These are phyloP conservation scores for Akanthomyces muscarius DNA, from an alignment of 2,329 filamentous ascomycete species.

Conservation along the genomic window DNA sequence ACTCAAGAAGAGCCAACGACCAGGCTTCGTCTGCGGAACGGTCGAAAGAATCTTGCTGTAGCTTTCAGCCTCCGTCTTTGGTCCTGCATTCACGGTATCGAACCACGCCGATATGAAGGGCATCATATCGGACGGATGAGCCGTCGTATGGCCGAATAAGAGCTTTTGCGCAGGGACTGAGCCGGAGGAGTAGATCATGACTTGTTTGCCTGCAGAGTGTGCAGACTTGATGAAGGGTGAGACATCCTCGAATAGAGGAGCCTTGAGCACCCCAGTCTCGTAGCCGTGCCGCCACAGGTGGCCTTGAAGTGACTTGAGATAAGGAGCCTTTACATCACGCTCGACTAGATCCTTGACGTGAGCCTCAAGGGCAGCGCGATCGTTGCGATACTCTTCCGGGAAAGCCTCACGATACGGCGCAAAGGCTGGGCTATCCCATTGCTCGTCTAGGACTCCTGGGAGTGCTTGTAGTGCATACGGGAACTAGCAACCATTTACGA, in stretches of 20 bases:
- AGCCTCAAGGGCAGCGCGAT: constrained; percentile 55
- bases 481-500: constrained; percentile 49
- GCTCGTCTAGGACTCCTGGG: constrained; percentile 56
- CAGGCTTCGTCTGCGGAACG: constrained; percentile 40
- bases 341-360: constrained; percentile 69
- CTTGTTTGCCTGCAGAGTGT: constrained; percentile 49
- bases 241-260: constrained; percentile 73
- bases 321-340: constrained; percentile 69
- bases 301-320: constrained; percentile 76
- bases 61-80: constrained; percentile 63
- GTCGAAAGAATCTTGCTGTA: constrained; percentile 60
- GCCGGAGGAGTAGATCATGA: constrained; percentile 79
- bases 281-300: constrained; percentile 76
- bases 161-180: constrained; percentile 78
- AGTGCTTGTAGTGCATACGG: constrained; percentile 70
- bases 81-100: constrained; percentile 76
- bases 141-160: constrained; percentile 65
- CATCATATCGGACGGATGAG: constrained; percentile 55
- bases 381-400: constrained; percentile 57
- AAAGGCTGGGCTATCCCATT: constrained; percentile 66
- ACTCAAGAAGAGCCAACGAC: constrained; percentile 71
- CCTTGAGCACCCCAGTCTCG: constrained; percentile 62
- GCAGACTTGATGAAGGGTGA: constrained; percentile 58
- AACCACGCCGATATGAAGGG: constrained; percentile 63
- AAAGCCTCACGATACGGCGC: constrained; percentile 66